phyloP scores from a whole-genome alignment of 2,329 filamentous ascomycete genomes.

The Amesomyces nigricolor region DNA sequence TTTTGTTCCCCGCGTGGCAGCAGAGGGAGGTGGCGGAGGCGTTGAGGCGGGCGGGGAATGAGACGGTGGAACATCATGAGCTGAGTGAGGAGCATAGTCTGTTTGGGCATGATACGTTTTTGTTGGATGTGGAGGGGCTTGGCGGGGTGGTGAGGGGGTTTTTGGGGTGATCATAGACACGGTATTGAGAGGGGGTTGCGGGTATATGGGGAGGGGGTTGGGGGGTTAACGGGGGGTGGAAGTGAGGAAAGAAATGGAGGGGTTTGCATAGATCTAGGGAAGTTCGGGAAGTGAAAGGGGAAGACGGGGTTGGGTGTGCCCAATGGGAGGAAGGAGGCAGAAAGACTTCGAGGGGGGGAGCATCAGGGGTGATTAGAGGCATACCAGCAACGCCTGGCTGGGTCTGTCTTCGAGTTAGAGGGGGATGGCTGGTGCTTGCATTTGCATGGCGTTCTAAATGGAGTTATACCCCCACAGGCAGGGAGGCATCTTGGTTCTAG shows the following conservation, averaged over 20 bases:
- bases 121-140: constrained; percentile 87
- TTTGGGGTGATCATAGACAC: too few species aligned
- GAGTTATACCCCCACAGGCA: background rate
- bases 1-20: constrained; percentile 96
- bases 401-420: too few species aligned
- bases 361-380: too few species aligned
- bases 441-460: too few species aligned
- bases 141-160: constrained; percentile 79
- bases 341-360: too few species aligned
- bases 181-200: too few species aligned
- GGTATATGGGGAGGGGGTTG: constrained; percentile 33
- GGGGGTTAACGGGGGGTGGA: background rate
- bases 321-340: too few species aligned
- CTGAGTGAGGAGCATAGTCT: constrained; percentile 88
- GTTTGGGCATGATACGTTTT: constrained; percentile 95
- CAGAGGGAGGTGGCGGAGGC: constrained; percentile 90
- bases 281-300: too few species aligned
- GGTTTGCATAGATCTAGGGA: too few species aligned
- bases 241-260: background rate
- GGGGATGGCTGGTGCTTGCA: too few species aligned
- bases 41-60: constrained; percentile 70
- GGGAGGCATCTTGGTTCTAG: background rate
- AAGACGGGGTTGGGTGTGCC: too few species aligned
- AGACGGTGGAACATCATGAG: constrained; percentile 79
- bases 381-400: too few species aligned